Base-by-base conservation (phyloP, 2,329 filamentous ascomycete species). In the Pseudogymnoascus sp. region DNA sequence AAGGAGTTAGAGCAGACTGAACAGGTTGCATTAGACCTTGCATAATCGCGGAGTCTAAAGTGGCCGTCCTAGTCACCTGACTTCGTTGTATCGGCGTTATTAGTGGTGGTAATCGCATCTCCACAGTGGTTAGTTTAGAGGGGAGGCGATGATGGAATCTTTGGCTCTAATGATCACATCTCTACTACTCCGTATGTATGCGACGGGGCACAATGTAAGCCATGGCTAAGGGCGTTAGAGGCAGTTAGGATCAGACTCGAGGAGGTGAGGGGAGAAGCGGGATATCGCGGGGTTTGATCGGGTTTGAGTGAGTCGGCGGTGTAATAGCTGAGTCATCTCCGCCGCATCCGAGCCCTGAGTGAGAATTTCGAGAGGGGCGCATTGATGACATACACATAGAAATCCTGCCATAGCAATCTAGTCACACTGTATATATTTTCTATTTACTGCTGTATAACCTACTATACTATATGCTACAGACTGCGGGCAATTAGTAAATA, bases 261-360 rank as follows among this genome's bases (percentile, higher is more conserved):
- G 48, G 25, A 28, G 48, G n/a, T 10, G 48, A 57, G 23, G 16
- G 23, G 13, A n/a, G 25, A n/a, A 28, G 48, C 51, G 51, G 51
- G 51, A 34, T 31, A 34, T 57, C 28, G 51, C 51, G 51, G 51
- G 51, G 51, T 57, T n/a, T n/a, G n/a, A n/a, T n/a, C n/a, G n/a
- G n/a, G n/a, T n/a, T n/a, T 57, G 5, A 7, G 28, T 13, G 31
- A 34, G 31, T 34, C 31, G 31, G 19, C 19, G 51, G 28, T 21
- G 51, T 57, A 57, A 21, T 57, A 57, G 48, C 48, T 57, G 48
- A 57, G 48, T 57, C 48, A 57, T 57, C 25, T 31, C 25, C 25
- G 48, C 16, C 4, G 10, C n/a, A 34, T 19, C 48, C 48, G 48
- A 51, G 48, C 45, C 23, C 48, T 31, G 48, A 31, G 48, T 57